phyloP scores from a whole-genome alignment of 169 alveolate genomes.

The Plasmodium blacklocki region DNA sequence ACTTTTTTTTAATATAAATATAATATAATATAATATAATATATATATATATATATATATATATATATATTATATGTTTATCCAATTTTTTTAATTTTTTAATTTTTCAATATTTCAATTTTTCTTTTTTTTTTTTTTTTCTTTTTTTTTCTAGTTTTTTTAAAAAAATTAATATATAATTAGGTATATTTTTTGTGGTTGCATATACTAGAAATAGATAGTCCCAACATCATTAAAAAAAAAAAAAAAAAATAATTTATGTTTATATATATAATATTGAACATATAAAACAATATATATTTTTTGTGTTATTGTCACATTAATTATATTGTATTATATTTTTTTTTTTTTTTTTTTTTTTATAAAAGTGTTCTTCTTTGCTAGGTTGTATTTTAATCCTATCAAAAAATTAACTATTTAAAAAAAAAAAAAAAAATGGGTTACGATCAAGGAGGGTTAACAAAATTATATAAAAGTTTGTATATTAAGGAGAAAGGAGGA shows the following conservation, averaged over 20 bases:
- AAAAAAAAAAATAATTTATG: no score
- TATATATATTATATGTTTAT: neutral
- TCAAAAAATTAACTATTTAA: neutral
- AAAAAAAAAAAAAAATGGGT: conserved; percentile 10
- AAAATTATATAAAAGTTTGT: conserved; percentile 2
- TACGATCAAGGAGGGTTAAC: neutral
- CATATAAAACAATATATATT: no score
- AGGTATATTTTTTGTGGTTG: no score
- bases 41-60: no score
- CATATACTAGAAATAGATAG: no score
- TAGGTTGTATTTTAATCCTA: neutral
- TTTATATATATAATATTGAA: no score
- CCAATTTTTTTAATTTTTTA: neutral
- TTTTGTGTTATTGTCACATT: no score
- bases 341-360: neutral
- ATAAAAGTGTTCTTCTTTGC: neutral
- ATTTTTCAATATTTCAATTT: neutral
- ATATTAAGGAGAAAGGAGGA: conserved; percentile 3
- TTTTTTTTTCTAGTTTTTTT: neutral
- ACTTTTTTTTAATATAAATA: neutral
- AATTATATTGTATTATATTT: no score
- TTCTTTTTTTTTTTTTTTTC: neutral
- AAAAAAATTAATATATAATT: neutral
- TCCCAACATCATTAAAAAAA: no score
- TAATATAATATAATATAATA: no score